phyloP scores from a whole-genome alignment of 495 filamentous ascomycete species.

The Polyplosphaeria fusca region DNA sequence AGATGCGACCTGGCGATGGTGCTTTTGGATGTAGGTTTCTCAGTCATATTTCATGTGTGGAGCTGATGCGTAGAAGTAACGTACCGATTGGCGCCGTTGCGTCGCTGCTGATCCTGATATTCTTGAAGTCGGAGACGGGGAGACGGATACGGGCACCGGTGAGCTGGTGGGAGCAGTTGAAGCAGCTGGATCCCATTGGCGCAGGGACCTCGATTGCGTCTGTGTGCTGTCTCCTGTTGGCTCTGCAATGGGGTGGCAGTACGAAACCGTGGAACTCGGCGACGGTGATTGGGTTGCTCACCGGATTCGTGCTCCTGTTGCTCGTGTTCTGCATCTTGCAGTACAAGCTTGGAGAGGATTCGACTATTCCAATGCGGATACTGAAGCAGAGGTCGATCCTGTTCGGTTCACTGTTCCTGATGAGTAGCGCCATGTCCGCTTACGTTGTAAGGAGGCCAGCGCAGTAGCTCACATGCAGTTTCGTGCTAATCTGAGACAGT shows the following conservation, averaged over 20 bases:
- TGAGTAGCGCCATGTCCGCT: conserved; percentile 27
- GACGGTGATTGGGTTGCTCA: conserved; percentile 8
- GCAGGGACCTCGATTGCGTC: background rate
- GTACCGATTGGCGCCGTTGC: conserved; percentile 31
- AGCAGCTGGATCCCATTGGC: conserved; percentile 9
- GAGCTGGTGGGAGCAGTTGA: conserved; percentile 5
- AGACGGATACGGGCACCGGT: background rate
- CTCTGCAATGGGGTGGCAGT: conserved; percentile 9
- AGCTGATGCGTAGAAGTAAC: conserved; percentile 17
- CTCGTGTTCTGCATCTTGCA: conserved; percentile 9
- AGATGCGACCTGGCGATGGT: conserved; percentile 31
- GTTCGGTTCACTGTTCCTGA: conserved; percentile 27
- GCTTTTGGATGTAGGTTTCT: conserved; percentile 13
- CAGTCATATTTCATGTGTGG: background rate
- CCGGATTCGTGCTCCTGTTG: conserved; percentile 26
- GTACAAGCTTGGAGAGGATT: conserved; percentile 3
- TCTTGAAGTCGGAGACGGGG: background rate
- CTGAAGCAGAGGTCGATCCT: conserved; percentile 1
- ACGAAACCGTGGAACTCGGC: conserved; percentile 11
- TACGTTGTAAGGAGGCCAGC: conserved; percentile 16
- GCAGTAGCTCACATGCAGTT: background rate
- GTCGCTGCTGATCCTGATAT: background rate
- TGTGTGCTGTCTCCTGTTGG: conserved; percentile 5
- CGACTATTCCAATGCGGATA: conserved; percentile 1
- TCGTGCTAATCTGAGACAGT: conserved; percentile 4